Base-by-base conservation (phyloP, 208 protist genomes). In the Sergeia podlipaevii region DNA sequence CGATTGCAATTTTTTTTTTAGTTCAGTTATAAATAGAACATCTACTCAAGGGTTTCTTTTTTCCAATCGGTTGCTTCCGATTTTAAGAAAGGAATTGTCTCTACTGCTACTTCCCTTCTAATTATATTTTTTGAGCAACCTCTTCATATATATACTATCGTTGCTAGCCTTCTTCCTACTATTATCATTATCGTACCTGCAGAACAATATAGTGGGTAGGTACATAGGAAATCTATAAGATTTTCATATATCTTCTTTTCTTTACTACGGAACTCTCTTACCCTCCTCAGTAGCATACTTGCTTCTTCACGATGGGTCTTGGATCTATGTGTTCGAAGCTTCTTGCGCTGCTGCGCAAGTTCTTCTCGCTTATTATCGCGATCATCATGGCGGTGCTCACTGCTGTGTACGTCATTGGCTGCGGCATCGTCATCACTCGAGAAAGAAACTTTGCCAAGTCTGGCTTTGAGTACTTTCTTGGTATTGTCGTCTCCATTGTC, bases 301-400 rank as follows among this genome's bases (percentile, higher is more conserved):
- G 11, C 13, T 38, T n/a, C 34, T 38, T 38, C 34, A n/a, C 34
- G 13, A 38, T n/a, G 13, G 34, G 11, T n/a, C 13, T 11, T 38
- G 34, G 13, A 11, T 38, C 13, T n/a, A n/a, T 38, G 34, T n/a
- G n/a, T n/a, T n/a, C 41, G 68, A 1, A 65, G 54, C 52, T 83
- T 86, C 49, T 21, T 86, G n/a, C n/a, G n/a, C n/a, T n/a, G n/a
- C n/a, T n/a, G 34, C 71, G 78, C 21, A 92, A 92, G 65, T 92
- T 89, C 62, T 71, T 89, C 49, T 89, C 85, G 2, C 71, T 92
- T 26, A 85, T 92, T 34, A 32, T 92, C n/a, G 80, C 64, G 21
- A 48, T 78, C 13, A 24, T 82, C 20, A 77, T 89, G 70, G 79
- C 70, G 7, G 20, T 87, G 46, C 47, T 66, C 30, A 89, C 80